These are phyloP conservation scores for Sambucus nigra DNA, from an alignment of 129 eudicot species.

Conservation along the genomic window DNA sequence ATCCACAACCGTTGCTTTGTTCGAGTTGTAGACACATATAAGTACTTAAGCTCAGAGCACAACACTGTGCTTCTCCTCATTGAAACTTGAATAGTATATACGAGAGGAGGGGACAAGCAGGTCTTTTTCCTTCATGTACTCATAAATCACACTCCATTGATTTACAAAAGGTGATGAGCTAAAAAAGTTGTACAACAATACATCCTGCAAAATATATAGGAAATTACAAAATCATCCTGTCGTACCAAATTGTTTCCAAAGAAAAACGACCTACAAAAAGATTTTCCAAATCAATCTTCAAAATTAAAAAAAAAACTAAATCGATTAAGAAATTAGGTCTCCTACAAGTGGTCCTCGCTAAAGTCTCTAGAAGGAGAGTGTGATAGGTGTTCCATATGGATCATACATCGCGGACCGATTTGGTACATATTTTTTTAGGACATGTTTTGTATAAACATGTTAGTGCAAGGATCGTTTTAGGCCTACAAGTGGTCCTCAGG, in stretches of 20 bases:
- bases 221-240: not conserved
- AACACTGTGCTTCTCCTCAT: conserved; percentile 45
- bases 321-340: no score
- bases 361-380: no score
- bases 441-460: no score
- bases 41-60: conserved; percentile 61
- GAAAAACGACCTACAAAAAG: no score
- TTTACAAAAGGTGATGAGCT: conserved; percentile 48
- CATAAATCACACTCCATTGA: conserved; percentile 66
- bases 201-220: conserved; percentile 46
- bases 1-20: conserved; percentile 84
- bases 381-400: no score
- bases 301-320: no score
- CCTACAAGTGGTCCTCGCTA: no score
- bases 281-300: not conserved
- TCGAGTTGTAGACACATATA: conserved; percentile 80
- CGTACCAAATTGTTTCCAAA: not conserved
- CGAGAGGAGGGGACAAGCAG: conserved; percentile 16
- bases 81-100: conserved; percentile 22
- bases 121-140: conserved; percentile 38
- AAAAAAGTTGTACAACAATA: conserved; percentile 62
- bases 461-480: no score
- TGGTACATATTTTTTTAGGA: no score
- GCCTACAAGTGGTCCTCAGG: no score
- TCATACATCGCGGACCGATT: no score